Percentiles rank a stretch among this genome's conserved stretches.
These are phyloP conservation scores for Agaricus blazei DNA, from an alignment of 768 basidiomycete species.

Conservation along the genomic window DNA sequence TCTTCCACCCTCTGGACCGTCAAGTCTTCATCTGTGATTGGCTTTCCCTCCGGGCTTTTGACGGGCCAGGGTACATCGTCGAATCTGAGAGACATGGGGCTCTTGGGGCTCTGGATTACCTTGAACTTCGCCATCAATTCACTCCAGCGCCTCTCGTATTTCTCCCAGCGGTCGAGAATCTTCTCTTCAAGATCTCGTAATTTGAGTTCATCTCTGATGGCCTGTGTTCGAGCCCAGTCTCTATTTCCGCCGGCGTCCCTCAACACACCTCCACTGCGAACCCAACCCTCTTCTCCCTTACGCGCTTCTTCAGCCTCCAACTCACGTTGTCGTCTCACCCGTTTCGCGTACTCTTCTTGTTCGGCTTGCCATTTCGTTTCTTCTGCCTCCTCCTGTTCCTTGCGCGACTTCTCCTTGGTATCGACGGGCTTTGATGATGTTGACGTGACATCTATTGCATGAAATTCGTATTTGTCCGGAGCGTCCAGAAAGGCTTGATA, in stretches of 20 bases:
- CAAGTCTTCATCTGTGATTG: slow-evolving; percentile 25
- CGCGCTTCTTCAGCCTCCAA: slow-evolving; percentile 35
- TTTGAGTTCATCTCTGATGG: slow-evolving; percentile 41
- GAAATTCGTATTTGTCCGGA: too few relatives aligned
- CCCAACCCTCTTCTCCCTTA: slow-evolving; percentile 56
- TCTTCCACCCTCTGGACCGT: slow-evolving; percentile 34
- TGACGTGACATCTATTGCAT: too few relatives aligned
- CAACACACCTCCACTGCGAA: slow-evolving; percentile 51
- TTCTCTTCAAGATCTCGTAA: slow-evolving; percentile 36
- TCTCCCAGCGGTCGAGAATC: slow-evolving; percentile 40
- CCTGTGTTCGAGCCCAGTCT: slow-evolving; percentile 45
- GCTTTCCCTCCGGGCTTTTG: slow-evolving; percentile 9
- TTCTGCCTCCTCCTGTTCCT: not conserved
- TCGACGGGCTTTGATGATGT: too few relatives aligned
- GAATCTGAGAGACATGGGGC: slow-evolving; percentile 29
- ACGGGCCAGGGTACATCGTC: slow-evolving; percentile 64
- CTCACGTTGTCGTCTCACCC: slow-evolving; percentile 15
- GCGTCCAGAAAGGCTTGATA: not conserved
- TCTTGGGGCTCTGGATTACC: slow-evolving; percentile 5
- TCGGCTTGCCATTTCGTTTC: not conserved
- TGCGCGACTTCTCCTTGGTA: too few relatives aligned
- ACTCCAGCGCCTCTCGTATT: slow-evolving; percentile 50
- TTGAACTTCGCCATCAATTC: slow-evolving; percentile 24
- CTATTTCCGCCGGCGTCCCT: slow-evolving; percentile 44
- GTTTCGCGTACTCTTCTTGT: not conserved